These are phyloP conservation scores for Camillea tinctor DNA, from an alignment of 2,329 filamentous ascomycete genomes.

Conservation along the genomic window DNA sequence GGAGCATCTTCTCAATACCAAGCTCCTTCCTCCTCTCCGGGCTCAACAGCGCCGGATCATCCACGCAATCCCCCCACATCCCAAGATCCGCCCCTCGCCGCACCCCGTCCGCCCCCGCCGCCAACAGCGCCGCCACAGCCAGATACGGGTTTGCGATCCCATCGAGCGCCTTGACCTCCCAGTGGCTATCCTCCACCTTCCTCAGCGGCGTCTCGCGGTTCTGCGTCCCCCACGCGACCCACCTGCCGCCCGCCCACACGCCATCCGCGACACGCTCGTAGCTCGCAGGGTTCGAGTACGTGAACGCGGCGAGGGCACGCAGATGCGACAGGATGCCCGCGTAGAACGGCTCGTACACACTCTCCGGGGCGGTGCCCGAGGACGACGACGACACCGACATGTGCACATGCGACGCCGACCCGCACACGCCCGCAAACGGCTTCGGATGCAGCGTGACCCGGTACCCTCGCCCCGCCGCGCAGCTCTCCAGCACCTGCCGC, in stretches of 20 bases:
- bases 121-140: slow-evolving; percentile 59
- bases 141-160: slow-evolving; percentile 79
- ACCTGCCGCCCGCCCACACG: slow-evolving; percentile 75
- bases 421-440: slow-evolving; percentile 56
- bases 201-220: slow-evolving; percentile 76
- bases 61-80: slow-evolving; percentile 52
- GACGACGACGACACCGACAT: slow-evolving; percentile 58
- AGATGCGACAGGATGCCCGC: slow-evolving; percentile 68
- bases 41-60: slow-evolving; percentile 52
- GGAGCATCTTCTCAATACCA: slow-evolving; percentile 55
- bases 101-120: slow-evolving; percentile 58
- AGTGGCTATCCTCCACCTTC: slow-evolving; percentile 64
- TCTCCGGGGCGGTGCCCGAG: slow-evolving; percentile 23
- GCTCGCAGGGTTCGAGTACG: slow-evolving; percentile 62
- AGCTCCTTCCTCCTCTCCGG: slow-evolving; percentile 46
- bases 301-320: slow-evolving; percentile 65
- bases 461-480: slow-evolving; percentile 58
- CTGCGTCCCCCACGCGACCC: slow-evolving; percentile 78
- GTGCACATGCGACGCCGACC: slow-evolving; percentile 69
- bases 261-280: slow-evolving; percentile 69
- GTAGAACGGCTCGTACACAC: slow-evolving; percentile 64
- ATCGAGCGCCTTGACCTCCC: slow-evolving; percentile 78
- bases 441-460: slow-evolving; percentile 74
- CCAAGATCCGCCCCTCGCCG: slow-evolving; percentile 40
- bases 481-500: slow-evolving; percentile 64